Percentiles rank a stretch among this genome's conserved stretches.
Conservation (phyloP, 768 basidiomycete species). For the Mycena albidolilacea region DNA sequence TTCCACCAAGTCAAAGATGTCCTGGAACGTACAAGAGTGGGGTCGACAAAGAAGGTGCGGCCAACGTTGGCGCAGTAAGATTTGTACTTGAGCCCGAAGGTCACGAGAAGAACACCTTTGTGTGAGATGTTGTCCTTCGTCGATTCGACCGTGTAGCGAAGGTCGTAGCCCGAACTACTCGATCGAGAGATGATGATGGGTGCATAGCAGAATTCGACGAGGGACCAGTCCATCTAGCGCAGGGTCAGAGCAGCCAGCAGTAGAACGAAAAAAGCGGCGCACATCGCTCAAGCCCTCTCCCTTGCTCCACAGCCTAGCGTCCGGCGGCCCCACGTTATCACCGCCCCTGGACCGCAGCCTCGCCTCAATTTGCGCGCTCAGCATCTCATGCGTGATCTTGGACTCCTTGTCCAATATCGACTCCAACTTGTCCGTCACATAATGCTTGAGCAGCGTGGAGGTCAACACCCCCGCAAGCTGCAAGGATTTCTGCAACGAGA, state of each 20-base stretch:
- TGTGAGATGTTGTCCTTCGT: conserved; percentile 86
- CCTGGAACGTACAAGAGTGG: conserved; percentile 72
- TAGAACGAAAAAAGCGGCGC: conserved; percentile 47
- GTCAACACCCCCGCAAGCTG: conserved; percentile 84
- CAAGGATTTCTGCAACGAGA: conserved; percentile 74
- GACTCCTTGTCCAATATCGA: conserved; percentile 93
- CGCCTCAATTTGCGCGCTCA: conserved; percentile 89
- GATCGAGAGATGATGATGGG: conserved; percentile 97
- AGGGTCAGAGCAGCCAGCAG: conserved; percentile 24
- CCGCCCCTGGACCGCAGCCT: conserved; percentile 90
- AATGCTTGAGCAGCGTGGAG: conserved; percentile 86
- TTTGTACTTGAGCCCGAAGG: conserved; percentile 92
- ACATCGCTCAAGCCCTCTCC: conserved; percentile 83
- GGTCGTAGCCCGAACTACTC: conserved; percentile 87
- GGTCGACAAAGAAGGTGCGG: conserved; percentile 96
- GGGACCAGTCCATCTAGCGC: conserved; percentile 86
- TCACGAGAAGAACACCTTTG: conserved; percentile 91
- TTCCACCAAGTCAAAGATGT: background rate
- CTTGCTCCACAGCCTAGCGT: conserved; percentile 93
- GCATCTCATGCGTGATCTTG: conserved; percentile 89
- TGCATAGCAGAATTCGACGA: conserved; percentile 93
- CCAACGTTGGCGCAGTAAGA: conserved; percentile 95
- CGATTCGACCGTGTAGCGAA: conserved; percentile 90
- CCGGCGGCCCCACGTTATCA: conserved; percentile 83
- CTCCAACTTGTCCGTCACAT: conserved; percentile 91